phyloP scores from a whole-genome alignment of 2,329 filamentous ascomycete genomes.

The Penicillium expansum region DNA sequence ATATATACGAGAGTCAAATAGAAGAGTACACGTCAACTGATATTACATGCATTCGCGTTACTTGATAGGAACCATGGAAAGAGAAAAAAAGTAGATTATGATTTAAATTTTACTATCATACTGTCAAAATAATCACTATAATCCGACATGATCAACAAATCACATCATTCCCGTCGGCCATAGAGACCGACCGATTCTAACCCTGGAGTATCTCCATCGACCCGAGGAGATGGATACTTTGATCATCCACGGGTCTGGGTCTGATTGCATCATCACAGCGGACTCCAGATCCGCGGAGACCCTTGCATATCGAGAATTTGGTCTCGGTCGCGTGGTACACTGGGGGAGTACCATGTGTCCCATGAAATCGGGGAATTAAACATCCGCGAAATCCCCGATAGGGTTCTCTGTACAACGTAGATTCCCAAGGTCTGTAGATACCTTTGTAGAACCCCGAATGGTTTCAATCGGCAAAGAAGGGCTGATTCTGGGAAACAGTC shows the following conservation, averaged over 20 bases:
- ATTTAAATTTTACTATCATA: neutral
- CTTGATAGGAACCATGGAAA: neutral
- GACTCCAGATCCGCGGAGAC: neutral
- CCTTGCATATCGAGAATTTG: slow-evolving; percentile 5
- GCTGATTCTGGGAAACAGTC: neutral
- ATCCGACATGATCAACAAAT: neutral
- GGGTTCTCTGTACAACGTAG: neutral
- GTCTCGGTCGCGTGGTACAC: slow-evolving; percentile 6
- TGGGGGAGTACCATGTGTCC: neutral
- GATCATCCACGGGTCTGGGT: neutral
- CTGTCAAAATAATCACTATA: neutral
- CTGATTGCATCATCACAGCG: slow-evolving; percentile 2
- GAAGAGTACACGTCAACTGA: neutral
- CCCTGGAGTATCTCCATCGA: neutral
- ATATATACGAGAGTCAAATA: neutral
- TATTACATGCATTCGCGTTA: neutral
- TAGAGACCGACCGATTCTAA: neutral
- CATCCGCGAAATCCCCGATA: neutral
- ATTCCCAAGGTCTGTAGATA: neutral
- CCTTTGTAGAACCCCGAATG: neutral
- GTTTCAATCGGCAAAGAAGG: neutral
- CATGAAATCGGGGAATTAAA: neutral
- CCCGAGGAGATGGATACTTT: neutral
- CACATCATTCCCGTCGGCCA: neutral
- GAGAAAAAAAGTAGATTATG: neutral